Percentiles rank a stretch among this genome's conserved stretches.
phyloP scores from a whole-genome alignment of 177 flowering plant genomes.

The Vitis hybrid region DNA sequence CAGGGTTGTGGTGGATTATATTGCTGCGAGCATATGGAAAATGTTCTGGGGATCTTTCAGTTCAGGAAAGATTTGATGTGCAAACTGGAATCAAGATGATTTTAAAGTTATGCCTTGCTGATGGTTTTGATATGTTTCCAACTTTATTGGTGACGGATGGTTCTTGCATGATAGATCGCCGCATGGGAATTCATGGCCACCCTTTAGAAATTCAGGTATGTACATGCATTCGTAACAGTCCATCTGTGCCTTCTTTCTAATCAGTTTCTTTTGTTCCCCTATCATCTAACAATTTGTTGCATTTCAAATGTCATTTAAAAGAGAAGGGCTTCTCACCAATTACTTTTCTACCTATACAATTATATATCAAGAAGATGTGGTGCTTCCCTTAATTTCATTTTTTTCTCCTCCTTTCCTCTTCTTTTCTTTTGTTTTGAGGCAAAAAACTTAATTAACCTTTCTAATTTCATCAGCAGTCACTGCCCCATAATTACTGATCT shows the following conservation, averaged over 20 bases:
- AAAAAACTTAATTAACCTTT: too few relatives aligned
- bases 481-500: too few relatives aligned
- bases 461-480: too few relatives aligned
- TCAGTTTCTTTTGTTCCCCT: neutral
- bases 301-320: neutral
- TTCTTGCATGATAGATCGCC: slow-evolving; percentile 73
- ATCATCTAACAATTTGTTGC: neutral
- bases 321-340: neutral
- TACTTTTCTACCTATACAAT: neutral
- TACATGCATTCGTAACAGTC: neutral
- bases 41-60: slow-evolving; percentile 73
- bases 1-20: slow-evolving; percentile 93
- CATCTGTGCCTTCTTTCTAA: neutral
- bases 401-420: too few relatives aligned
- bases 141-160: slow-evolving; percentile 71
- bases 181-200: slow-evolving; percentile 80
- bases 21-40: slow-evolving; percentile 86
- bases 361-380: too few relatives aligned
- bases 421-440: too few relatives aligned
- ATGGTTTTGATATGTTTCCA: slow-evolving; percentile 79
- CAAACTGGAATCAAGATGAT: slow-evolving; percentile 77
- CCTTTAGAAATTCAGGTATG: slow-evolving; percentile 67
- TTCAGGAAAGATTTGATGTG: slow-evolving; percentile 64
- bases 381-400: too few relatives aligned
- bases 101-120: slow-evolving; percentile 63